Percentiles rank a stretch among this genome's conserved stretches.
Evolutionary conservation across 768 basidiomycete genomes (phyloP).

Genomic region (Trametopsis cervina): DNA sequence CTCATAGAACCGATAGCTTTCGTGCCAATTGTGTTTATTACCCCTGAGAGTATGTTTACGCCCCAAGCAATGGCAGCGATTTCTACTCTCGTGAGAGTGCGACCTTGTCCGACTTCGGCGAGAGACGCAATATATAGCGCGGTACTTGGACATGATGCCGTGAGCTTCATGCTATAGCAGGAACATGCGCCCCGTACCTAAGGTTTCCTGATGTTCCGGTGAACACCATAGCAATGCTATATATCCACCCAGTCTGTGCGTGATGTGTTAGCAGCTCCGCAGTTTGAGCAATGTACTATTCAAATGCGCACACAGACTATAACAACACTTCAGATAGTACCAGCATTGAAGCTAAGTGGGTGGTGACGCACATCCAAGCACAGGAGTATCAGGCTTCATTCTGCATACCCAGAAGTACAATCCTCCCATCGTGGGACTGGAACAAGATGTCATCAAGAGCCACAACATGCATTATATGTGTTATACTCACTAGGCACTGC

Average conservation of each 20-base stretch:
- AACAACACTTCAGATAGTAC: too few relatives aligned
- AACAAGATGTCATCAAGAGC: neutral
- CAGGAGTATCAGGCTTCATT: conserved; percentile 47
- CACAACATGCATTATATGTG: neutral
- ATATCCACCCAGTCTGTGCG: conserved; percentile 49
- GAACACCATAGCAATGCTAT: conserved; percentile 53
- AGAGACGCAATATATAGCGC: conserved; percentile 51
- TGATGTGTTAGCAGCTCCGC: neutral
- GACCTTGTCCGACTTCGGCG: conserved; percentile 40
- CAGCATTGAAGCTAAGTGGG: too few relatives aligned
- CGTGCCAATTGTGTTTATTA: conserved; percentile 50
- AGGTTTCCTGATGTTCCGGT: conserved; percentile 55
- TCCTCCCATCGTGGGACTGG: conserved; percentile 49
- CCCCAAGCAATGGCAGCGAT: conserved; percentile 50
- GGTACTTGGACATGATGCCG: conserved; percentile 34
- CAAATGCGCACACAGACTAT: conserved; percentile 14
- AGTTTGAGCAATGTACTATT: neutral
- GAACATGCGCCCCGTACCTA: conserved; percentile 29
- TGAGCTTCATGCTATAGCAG: neutral
- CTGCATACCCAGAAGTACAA: conserved; percentile 60
- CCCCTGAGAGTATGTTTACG: conserved; percentile 46
- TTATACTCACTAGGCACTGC: conserved; percentile 44
- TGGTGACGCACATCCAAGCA: conserved; percentile 45
- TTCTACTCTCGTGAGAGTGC: conserved; percentile 39
- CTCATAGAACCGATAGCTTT: conserved; percentile 52